A percentile compares a stretch with the other conserved stretches of the same genome.
Conservation (phyloP, 2,329 filamentous ascomycete genomes). For the Clonostachys chloroleuca region DNA sequence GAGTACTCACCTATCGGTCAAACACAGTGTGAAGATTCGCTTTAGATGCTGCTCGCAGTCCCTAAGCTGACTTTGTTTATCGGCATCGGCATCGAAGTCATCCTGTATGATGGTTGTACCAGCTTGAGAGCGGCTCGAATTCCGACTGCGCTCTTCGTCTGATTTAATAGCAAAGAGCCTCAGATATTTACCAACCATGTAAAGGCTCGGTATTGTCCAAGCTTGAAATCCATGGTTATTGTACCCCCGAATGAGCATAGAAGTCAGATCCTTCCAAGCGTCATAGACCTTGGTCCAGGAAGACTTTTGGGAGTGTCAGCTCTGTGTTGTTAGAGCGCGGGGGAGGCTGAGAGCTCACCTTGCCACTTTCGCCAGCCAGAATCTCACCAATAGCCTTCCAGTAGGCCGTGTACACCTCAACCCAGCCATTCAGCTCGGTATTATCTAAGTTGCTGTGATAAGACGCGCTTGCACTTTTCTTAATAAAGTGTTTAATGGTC, state of each 20-base stretch:
- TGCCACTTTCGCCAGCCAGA: conserved; percentile 43
- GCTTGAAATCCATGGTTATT: conserved; percentile 71
- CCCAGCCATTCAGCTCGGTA: conserved; percentile 75
- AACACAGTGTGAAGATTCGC: conserved; percentile 83
- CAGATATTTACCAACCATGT: conserved; percentile 81
- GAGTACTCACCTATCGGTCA: conserved; percentile 73
- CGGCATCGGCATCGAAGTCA: conserved; percentile 72
- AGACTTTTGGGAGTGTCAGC: conserved; percentile 25
- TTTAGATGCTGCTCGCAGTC: conserved; percentile 90
- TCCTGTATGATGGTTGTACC: conserved; percentile 59
- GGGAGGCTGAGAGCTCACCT: conserved; percentile 16
- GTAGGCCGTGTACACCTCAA: conserved; percentile 76
- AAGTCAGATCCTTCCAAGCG: conserved; percentile 81
- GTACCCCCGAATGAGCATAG: conserved; percentile 76
- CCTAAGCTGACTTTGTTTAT: conserved; percentile 81
- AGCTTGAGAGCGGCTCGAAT: conserved; percentile 24
- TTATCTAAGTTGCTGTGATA: conserved; percentile 50
- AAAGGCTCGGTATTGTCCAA: conserved; percentile 91
- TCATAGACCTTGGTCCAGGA: conserved; percentile 83
- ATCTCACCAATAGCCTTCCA: conserved; percentile 81
- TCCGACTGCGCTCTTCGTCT: conserved; percentile 60
- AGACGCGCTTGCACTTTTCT: conserved; percentile 44
- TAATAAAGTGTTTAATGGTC: conserved; percentile 70
- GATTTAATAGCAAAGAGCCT: conserved; percentile 87
- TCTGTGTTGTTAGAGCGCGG: background rate